phyloP scores from a whole-genome alignment of 73 alveolate genomes.

The Stentor coeruleus region DNA sequence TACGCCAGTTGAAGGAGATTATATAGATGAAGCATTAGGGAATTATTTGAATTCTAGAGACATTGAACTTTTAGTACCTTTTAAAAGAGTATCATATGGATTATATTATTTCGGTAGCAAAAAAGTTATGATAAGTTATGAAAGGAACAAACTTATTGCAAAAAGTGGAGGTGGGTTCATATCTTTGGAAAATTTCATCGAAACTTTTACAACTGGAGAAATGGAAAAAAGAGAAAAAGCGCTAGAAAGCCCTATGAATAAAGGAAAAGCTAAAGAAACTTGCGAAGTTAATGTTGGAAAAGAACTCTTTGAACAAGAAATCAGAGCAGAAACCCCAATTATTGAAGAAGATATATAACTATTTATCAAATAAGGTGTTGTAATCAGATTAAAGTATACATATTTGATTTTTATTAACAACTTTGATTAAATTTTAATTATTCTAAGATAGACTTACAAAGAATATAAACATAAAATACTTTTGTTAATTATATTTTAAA shows the following conservation, averaged over 20 bases:
- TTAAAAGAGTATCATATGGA: constrained; percentile 48
- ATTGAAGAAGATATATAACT: neutral
- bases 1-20: constrained; percentile 44
- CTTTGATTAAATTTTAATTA: too few species aligned
- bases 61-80: constrained; percentile 13
- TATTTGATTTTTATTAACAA: too few species aligned
- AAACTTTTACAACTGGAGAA: constrained; percentile 21
- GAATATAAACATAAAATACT: too few species aligned
- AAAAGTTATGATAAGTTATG: constrained; percentile 43
- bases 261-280: neutral
- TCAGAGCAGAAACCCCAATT: neutral
- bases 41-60: constrained; percentile 36
- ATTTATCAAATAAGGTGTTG: too few species aligned
- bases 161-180: constrained; percentile 53
- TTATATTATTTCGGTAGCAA: constrained; percentile 38
- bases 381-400: too few species aligned
- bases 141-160: constrained; percentile 38
- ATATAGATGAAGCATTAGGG: constrained; percentile 40
- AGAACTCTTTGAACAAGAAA: neutral
- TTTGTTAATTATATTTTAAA: too few species aligned
- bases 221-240: too few species aligned
- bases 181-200: constrained; percentile 45
- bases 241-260: too few species aligned
- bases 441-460: too few species aligned
- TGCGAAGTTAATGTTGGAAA: neutral